Percentiles rank a stretch among this genome's conserved stretches.
Conservation (phyloP, 2,329 filamentous ascomycete genomes). For the Penicillium fuscoglaucum region DNA sequence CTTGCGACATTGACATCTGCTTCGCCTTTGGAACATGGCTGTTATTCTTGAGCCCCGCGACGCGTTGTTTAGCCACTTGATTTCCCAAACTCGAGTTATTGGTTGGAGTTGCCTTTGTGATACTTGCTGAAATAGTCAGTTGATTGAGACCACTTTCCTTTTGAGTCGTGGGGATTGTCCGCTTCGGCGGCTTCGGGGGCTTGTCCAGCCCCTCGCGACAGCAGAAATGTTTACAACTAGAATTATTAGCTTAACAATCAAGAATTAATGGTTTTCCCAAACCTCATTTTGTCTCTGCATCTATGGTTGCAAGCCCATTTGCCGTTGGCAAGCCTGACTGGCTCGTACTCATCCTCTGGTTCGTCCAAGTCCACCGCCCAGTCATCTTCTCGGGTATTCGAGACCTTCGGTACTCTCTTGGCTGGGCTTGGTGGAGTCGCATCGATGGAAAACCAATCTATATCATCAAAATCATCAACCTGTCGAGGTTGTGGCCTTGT, state of each 20-base stretch:
- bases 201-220: constrained; percentile 71
- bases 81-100: constrained; percentile 15
- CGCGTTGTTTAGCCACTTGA: neutral
- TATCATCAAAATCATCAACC: constrained; percentile 19
- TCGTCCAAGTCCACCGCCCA: constrained; percentile 11
- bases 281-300: constrained; percentile 61
- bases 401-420: neutral
- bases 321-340: constrained; percentile 63
- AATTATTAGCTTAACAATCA: constrained; percentile 22
- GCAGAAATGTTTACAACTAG: constrained; percentile 68
- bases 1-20: neutral
- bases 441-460: constrained; percentile 25
- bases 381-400: constrained; percentile 7
- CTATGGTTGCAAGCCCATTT: constrained; percentile 73
- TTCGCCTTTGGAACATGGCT: neutral
- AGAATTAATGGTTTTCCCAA: neutral
- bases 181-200: constrained; percentile 50
- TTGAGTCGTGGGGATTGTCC: constrained; percentile 10
- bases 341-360: constrained; percentile 34
- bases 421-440: constrained; percentile 12
- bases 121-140: constrained; percentile 31
- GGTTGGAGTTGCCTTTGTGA: constrained; percentile 20
- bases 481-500: neutral
- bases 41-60: neutral
- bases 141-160: constrained; percentile 32